A percentile compares a stretch with the other conserved stretches of the same genome.
Conservation (phyloP, 2,329 filamentous ascomycete genomes). For the Aureobasidium namibiae region DNA sequence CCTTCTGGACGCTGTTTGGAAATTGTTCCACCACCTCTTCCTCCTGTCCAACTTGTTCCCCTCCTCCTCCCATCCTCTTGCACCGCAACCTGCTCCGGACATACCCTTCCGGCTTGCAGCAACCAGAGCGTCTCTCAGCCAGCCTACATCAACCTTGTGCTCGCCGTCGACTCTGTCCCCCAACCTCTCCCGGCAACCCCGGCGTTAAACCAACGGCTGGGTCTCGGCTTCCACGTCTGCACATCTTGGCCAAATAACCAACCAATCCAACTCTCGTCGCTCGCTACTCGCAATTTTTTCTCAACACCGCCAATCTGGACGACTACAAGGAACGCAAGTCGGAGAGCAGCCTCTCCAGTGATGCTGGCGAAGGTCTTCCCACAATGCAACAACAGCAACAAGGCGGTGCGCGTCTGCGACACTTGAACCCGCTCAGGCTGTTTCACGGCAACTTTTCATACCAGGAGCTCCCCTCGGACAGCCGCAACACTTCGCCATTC, state of each 20-base stretch:
- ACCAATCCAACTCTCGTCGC: neutral
- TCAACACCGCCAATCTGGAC: conserved; percentile 12
- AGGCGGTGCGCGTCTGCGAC: conserved; percentile 28
- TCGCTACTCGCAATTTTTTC: neutral
- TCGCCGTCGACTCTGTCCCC: neutral
- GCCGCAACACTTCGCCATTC: conserved; percentile 32
- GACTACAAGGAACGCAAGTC: conserved; percentile 14
- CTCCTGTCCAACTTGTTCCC: neutral
- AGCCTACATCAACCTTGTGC: neutral
- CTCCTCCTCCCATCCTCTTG: neutral
- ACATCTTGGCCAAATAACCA: neutral
- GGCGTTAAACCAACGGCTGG: neutral
- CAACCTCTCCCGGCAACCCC: neutral
- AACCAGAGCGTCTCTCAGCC: neutral
- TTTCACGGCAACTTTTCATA: conserved; percentile 38
- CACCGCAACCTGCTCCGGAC: neutral
- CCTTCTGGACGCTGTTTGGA: neutral
- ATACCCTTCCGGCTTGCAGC: neutral
- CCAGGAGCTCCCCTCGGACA: conserved; percentile 38
- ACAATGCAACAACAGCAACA: conserved; percentile 11
- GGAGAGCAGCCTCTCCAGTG: conserved; percentile 15
- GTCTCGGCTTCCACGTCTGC: neutral
- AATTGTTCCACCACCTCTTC: conserved; percentile 1
- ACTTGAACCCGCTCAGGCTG: conserved; percentile 38
- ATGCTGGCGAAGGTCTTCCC: conserved; percentile 14